phyloP scores from a whole-genome alignment of 177 flowering plant genomes.

The Vitis hybrid region DNA sequence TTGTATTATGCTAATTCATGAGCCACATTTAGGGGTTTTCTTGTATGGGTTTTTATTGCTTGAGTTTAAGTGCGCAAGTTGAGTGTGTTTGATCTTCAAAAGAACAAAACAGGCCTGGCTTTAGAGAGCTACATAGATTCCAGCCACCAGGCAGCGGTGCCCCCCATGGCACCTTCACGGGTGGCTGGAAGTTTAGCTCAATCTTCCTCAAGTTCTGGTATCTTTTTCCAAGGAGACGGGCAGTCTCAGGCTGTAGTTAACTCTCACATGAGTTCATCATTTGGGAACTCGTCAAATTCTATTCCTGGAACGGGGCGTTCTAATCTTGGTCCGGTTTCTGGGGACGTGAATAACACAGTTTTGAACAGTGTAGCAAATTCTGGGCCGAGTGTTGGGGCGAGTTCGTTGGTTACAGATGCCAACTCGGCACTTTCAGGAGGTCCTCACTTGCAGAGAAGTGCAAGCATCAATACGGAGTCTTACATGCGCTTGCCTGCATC shows the following conservation, averaged over 20 bases:
- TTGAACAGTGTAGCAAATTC: constrained; percentile 77
- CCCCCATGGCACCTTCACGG: constrained; percentile 70
- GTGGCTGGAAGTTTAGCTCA: constrained; percentile 76
- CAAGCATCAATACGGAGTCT: constrained; percentile 81
- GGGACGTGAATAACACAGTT: constrained; percentile 63
- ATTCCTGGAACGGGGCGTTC: constrained; percentile 56
- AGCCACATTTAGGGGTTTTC: not conserved
- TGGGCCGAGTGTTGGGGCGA: constrained; percentile 91
- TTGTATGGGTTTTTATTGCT: not conserved
- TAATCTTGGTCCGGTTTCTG: constrained; percentile 56
- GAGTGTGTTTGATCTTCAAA: not conserved
- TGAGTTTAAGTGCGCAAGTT: not conserved
- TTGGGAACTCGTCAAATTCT: constrained; percentile 69
- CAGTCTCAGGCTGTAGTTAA: constrained; percentile 48
- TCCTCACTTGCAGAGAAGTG: constrained; percentile 90
- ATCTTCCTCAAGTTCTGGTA: constrained; percentile 83
- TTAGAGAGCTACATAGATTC: constrained; percentile 65
- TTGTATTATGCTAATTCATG: not conserved
- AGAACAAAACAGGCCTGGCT: constrained; percentile 39
- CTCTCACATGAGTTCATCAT: constrained; percentile 70
- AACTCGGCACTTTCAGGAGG: constrained; percentile 93
- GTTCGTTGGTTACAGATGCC: constrained; percentile 95
- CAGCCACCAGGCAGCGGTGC: constrained; percentile 59
- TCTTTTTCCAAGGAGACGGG: constrained; percentile 84
- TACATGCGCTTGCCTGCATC: constrained; percentile 82